A percentile compares a stretch with the other conserved stretches of the same genome.
These are phyloP conservation scores for Nakazawaea populi DNA, from an alignment of 805 yeast species.

Conservation along the genomic window DNA sequence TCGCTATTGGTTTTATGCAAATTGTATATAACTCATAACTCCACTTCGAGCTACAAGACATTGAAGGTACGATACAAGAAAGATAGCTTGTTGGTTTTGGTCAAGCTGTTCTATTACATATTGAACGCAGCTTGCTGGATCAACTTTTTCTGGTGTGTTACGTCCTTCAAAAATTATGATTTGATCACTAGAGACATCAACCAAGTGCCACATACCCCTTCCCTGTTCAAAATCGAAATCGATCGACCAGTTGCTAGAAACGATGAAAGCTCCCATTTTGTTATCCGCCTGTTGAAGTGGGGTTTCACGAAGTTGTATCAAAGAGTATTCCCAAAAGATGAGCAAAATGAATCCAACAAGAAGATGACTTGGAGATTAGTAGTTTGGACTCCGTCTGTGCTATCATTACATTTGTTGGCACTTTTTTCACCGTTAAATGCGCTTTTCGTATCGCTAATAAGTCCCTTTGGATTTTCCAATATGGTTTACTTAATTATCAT, in stretches of 20 bases:
- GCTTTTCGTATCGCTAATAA: conserved; percentile 27
- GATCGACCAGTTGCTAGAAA: conserved; percentile 3
- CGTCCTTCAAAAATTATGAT: conserved; percentile 9
- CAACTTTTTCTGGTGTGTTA: conserved; percentile 6
- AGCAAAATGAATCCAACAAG: background rate
- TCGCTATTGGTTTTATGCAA: conserved; percentile 14
- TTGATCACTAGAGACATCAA: conserved; percentile 8
- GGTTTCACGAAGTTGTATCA: background rate
- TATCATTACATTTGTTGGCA: conserved; percentile 43
- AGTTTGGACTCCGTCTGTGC: conserved; percentile 65
- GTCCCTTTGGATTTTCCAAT: conserved; percentile 13
- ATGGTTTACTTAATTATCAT: conserved; percentile 28
- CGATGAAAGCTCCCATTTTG: background rate
- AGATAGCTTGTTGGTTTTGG: background rate
- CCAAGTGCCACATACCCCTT: conserved; percentile 7
- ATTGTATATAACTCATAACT: conserved; percentile 1
- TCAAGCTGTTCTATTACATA: background rate
- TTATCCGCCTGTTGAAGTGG: background rate
- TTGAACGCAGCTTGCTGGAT: background rate
- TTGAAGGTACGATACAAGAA: background rate
- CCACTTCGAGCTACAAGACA: background rate
- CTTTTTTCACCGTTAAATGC: conserved; percentile 56
- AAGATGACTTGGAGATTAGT: conserved; percentile 39
- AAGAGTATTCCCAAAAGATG: conserved; percentile 1
- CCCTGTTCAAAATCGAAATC: conserved; percentile 6